phyloP scores from a whole-genome alignment of 176 grass and related monocot species.

The Puya raimondii region DNA sequence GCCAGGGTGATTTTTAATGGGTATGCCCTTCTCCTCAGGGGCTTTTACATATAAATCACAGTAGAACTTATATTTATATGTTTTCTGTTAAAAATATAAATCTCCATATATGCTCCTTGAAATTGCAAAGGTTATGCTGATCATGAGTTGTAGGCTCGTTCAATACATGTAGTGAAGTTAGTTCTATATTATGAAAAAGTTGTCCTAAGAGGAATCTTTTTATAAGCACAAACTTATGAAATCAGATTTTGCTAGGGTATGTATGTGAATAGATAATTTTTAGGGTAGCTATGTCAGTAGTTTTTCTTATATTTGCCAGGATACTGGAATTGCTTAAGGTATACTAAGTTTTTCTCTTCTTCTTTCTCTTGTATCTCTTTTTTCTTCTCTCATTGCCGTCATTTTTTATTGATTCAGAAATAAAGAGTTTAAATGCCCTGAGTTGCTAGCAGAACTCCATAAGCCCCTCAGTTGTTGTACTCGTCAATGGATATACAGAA shows the following conservation, averaged over 20 bases:
- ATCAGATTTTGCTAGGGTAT: too few relatives aligned
- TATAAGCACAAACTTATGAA: too few relatives aligned
- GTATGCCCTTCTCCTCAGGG: conserved; percentile 22
- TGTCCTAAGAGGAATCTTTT: too few relatives aligned
- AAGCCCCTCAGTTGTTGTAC: conserved; percentile 43
- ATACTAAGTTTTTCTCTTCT: conserved; percentile 8
- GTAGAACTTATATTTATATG: too few relatives aligned
- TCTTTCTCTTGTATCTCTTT: background rate
- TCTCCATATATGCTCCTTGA: background rate
- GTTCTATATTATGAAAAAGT: too few relatives aligned
- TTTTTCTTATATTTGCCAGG: background rate
- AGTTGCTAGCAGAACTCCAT: conserved; percentile 47
- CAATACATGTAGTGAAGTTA: too few relatives aligned
- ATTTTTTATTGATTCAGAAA: conserved; percentile 21
- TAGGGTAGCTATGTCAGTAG: too few relatives aligned
- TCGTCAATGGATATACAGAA: conserved; percentile 51
- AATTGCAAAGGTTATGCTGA: background rate
- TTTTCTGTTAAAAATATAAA: background rate
- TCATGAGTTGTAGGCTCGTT: too few relatives aligned
- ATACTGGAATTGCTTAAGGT: too few relatives aligned
- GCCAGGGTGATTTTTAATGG: conserved; percentile 13
- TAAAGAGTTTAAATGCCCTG: conserved; percentile 64
- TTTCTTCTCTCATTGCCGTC: background rate
- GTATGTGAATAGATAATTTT: too few relatives aligned
- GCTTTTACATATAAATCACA: too few relatives aligned